phyloP scores from a whole-genome alignment of 2,329 filamentous ascomycete genomes.

The Ophiostoma triangulosporum region DNA sequence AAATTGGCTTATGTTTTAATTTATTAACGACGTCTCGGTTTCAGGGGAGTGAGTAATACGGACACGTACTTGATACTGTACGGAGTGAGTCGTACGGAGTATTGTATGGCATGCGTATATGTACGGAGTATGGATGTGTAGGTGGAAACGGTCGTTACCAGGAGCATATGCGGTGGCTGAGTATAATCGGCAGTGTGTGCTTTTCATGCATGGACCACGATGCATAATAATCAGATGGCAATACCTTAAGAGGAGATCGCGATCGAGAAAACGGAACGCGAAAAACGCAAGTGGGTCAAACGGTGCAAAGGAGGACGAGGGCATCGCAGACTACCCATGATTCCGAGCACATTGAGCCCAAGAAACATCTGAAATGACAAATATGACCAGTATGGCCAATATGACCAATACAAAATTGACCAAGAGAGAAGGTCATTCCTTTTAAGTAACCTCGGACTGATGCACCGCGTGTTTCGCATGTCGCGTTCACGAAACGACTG shows the following conservation, averaged over 20 bases:
- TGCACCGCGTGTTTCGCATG: slow-evolving; percentile 12
- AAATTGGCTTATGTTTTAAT: slow-evolving; percentile 5
- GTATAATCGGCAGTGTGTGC: neutral
- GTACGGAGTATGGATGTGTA: neutral
- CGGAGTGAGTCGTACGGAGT: too few species aligned
- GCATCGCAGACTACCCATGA: neutral
- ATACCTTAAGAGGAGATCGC: neutral
- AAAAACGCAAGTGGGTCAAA: slow-evolving; percentile 1
- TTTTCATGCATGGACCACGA: neutral
- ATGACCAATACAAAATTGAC: too few species aligned
- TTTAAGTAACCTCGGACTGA: too few species aligned
- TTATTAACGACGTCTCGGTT: slow-evolving; percentile 2
- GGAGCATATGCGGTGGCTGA: neutral
- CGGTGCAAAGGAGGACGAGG: neutral
- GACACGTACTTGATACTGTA: too few species aligned
- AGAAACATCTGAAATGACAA: neutral
- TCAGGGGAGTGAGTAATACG: slow-evolving; percentile 11
- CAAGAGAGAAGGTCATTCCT: too few species aligned
- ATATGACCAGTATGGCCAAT: too few species aligned
- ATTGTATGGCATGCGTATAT: too few species aligned
- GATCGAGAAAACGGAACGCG: slow-evolving; percentile 5
- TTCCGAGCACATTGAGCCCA: neutral
- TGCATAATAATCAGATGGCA: neutral
- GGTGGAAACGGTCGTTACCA: neutral
- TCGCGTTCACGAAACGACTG: neutral